Evolutionary conservation across 2,329 filamentous ascomycete species (phyloP).

Genomic region (Fusarium sp.): DNA sequence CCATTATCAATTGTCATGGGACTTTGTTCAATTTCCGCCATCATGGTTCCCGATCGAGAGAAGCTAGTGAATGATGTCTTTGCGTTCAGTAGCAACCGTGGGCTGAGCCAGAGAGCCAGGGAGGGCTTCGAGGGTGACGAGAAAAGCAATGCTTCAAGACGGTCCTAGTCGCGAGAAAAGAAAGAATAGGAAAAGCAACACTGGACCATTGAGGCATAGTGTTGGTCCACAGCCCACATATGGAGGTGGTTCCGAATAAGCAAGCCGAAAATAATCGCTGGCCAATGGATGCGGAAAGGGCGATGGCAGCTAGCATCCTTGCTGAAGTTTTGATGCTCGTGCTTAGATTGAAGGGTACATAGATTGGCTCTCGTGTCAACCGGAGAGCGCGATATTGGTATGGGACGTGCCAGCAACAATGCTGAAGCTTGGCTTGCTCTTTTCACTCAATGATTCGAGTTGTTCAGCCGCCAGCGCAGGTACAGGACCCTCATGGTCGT

Average conservation of each 20-base stretch:
- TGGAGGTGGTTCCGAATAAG: constrained; percentile 35
- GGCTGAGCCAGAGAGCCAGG: constrained; percentile 3
- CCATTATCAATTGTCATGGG: constrained; percentile 20
- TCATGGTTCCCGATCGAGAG: not conserved
- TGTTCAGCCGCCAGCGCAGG: constrained; percentile 4
- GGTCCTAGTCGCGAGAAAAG: constrained; percentile 20
- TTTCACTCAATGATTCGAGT: constrained; percentile 16
- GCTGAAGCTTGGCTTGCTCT: constrained; percentile 13
- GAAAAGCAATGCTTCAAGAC: constrained; percentile 35
- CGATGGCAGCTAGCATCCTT: constrained; percentile 30
- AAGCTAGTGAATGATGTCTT: constrained; percentile 2
- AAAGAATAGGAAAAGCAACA: constrained; percentile 38
- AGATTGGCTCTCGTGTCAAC: constrained; percentile 37
- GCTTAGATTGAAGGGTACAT: constrained; percentile 29
- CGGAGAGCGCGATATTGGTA: constrained; percentile 43
- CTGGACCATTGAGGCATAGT: constrained; percentile 34
- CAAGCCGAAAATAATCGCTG: constrained; percentile 29
- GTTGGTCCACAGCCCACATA: constrained; percentile 33
- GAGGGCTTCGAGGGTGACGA: constrained; percentile 9
- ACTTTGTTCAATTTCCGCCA: constrained; percentile 1
- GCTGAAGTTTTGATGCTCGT: constrained; percentile 24
- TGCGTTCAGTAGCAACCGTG: constrained; percentile 7
- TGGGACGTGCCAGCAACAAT: constrained; percentile 38
- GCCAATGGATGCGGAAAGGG: constrained; percentile 41
- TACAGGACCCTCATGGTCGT: constrained; percentile 23